Percentiles rank a stretch among this genome's conserved stretches.
phyloP scores from a whole-genome alignment of 495 filamentous ascomycete genomes.

The Podospora pseudocomata region DNA sequence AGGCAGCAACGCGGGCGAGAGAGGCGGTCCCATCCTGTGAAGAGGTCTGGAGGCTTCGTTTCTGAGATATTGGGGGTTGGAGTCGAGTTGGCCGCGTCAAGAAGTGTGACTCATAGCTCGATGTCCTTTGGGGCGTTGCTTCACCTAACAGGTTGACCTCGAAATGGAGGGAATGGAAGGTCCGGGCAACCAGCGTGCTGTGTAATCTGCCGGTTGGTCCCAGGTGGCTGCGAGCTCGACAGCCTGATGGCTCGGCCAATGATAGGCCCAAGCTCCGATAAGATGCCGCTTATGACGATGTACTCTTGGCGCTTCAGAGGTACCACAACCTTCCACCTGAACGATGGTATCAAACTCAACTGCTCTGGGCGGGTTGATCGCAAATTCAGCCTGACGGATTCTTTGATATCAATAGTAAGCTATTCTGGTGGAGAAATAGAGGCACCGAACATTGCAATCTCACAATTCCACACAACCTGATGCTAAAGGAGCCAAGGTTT shows the following conservation, averaged over 20 bases:
- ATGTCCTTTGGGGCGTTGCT: not conserved
- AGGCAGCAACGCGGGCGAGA: constrained; percentile 8
- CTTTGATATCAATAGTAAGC: not conserved
- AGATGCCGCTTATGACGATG: constrained; percentile 10
- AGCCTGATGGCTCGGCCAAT: constrained; percentile 16
- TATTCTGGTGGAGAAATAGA: not conserved
- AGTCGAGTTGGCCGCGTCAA: not conserved
- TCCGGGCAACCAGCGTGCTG: not conserved
- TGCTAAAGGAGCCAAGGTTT: not conserved
- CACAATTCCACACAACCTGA: not conserved
- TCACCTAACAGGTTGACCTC: not conserved
- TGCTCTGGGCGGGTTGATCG: constrained; percentile 3
- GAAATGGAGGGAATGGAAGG: not conserved
- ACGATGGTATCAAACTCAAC: not conserved
- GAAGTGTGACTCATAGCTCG: constrained; percentile 19
- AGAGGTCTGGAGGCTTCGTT: not conserved
- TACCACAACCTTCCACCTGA: constrained; percentile 9
- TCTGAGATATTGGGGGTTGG: constrained; percentile 5
- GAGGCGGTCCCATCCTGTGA: constrained; percentile 23
- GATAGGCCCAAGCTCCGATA: constrained; percentile 19
- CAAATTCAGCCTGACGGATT: constrained; percentile 11
- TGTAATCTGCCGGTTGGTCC: not conserved
- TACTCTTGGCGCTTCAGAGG: constrained; percentile 22
- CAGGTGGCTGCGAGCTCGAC: not conserved
- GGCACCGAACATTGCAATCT: not conserved